Evolutionary conservation across 2,329 filamentous ascomycete species (phyloP), one percentile per base, ranked within the genome.

Genomic region (Hymenoscyphus linearis): DNA sequence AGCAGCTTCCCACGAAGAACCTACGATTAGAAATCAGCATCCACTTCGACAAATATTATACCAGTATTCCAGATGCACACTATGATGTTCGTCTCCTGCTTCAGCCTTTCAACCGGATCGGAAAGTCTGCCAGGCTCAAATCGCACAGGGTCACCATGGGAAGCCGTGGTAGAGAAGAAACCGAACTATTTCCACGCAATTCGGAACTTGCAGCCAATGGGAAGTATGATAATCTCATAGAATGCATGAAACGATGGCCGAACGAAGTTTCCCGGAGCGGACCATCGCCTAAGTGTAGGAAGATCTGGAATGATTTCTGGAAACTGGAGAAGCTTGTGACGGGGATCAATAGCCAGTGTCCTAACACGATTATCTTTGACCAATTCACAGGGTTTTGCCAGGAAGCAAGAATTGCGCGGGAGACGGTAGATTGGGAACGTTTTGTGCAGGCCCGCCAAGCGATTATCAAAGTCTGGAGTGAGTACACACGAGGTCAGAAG

Each of bases 271-370:
- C 59, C 36, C 62, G 60, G 55, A 59, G 50, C 16, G 34, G 60
- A 57, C 55, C 53, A 37, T 35, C 44, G 22, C 50, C 47, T 27
- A 44, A 62, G 26, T 37, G 37, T 13, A 44, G 37, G 40, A 60
- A 55, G 52, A 53, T 64, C 44, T 62, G 64, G 22, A 47, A 63
- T 44, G 62, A 62, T 25, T 67, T 63, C 44, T 67, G 65, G 65
- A 53, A 61, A 37, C 56, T 67, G 47, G 58, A 64, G 47, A 59
- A 47, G 26, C 57, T 67, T 54, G 35, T 67, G 25, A 59, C 27
- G 25, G 31, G 31, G n/a, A 64, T 67, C 4, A 60, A 57, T 18
- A 37, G 56, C 27, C 62, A 66, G 14, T 55, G 22, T 26, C 47
- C 50, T 40, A 47, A 47, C 26, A 50, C 52, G 7, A 10, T 54